Base-by-base conservation (phyloP, 2,329 filamentous ascomycete species). In the Karstenula rhodostoma region DNA sequence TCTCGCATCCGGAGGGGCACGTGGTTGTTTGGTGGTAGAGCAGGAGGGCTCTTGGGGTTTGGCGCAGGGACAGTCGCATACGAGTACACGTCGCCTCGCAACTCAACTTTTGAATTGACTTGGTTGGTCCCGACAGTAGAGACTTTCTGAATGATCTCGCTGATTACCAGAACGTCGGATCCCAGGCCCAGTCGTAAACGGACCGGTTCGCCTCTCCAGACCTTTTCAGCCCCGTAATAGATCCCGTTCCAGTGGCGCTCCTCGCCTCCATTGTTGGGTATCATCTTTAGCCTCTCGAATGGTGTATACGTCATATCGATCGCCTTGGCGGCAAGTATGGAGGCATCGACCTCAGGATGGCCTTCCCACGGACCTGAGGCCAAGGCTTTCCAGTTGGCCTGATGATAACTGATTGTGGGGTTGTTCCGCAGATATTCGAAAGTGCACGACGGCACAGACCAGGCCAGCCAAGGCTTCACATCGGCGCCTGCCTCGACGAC, bases 171-270 rank as follows among this genome's bases (percentile, higher is more conserved):
- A 37, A 87, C 77, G 47, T 85, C 81, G 32, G 80, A 80, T 19
- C 80, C 80, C 1, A 74, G 73, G n/a, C 75, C 78, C 15, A 78
- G 73, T 7, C 78, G 76, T 5, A 87, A 73, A n/a, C 86, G 83
- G 15, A 87, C 78, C 1, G 84, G 80, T 49, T 88, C 86, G n/a
- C 85, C 84, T 22, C 82, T 73, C 84, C 85, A 88, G 23, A 87
- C 79, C 72, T 87, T 87, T 67, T 88, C 86, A 1, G 82, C 85
- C 6, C 86, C 86, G 0, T 87, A 72, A 69, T 81, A 88, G 52
- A 87, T 77, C 33, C 83, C 84, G 58, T 83, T 83, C 71, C 83
- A 87, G 56, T 81, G 77, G 3, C 77, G 71, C 48, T 82, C 80
- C 57, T 83, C 78, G 2, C 73, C 60, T 15, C 78, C 78, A 7